Base-by-base conservation (phyloP, 177 flowering plant genomes). In the Vitis hybrid region DNA sequence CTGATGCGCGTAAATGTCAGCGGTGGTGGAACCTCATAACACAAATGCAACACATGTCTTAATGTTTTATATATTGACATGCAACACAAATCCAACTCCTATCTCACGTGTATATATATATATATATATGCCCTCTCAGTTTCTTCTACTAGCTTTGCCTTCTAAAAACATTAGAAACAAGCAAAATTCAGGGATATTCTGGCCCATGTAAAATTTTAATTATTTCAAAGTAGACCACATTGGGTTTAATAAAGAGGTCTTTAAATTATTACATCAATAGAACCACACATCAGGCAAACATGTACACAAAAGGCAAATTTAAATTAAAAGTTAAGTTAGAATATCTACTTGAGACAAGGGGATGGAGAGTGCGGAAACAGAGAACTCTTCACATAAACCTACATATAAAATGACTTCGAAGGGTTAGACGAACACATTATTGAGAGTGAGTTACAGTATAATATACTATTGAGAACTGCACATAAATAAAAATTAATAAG, bases 341-440 rank as follows among this genome's bases (percentile, higher is more conserved):
- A 68, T 3, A 51, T 60, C 74, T 83, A 89, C 99, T 78, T 90
- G 77, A 92, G 97, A 74, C 89, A 85, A 59, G 97, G 82, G 60
- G 84, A 66, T 66, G 99, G 97, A 71, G 99, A 92, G 77, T 94
- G 91, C 9, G 99, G 93, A 78, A 90, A 94, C 11, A 73, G 54
- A 48, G 91, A 77, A 75, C 97, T 91, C 82, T 92, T 94, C 74
- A 92, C 99, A 69, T 86, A 94, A 48, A 76, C 91, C 99, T 94
- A 82, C 73, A 85, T 53, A 56, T 41, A 41, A 5, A 41, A 41
- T 41, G 7, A 5, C 46, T 41, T 41, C 8, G 2, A 1, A 41
- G 46, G 46, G 9, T 41, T 41, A 41, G 46, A 41, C 9, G 1
- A 41, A 41, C 46, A 41, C 1, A 5, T 41, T 41, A 41, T 5